Evolutionary conservation across 345 rosid species (phyloP).

Genomic region (Garcia nutans): DNA sequence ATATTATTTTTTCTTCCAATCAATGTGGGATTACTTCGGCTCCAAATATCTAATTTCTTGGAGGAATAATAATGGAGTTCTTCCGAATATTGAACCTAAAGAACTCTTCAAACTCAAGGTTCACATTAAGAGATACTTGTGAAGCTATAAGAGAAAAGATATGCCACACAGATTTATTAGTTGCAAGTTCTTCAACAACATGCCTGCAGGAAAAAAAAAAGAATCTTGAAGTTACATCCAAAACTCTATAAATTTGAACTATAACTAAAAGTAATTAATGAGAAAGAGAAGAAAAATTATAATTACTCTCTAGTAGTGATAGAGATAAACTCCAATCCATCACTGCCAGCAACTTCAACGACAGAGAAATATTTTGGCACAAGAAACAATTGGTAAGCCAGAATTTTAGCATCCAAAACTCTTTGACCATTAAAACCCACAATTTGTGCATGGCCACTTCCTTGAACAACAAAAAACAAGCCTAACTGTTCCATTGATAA

Average conservation of each 20-base stretch:
- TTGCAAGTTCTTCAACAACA: slow-evolving; percentile 14
- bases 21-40: too few relatives aligned
- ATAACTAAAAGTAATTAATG: too few relatives aligned
- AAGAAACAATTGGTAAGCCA: too few relatives aligned
- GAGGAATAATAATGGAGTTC: slow-evolving; percentile 21
- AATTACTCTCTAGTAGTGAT: slow-evolving; percentile 17
- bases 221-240: too few relatives aligned
- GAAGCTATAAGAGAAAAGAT: slow-evolving; percentile 20
- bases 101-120: slow-evolving; percentile 10
- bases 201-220: slow-evolving; percentile 12
- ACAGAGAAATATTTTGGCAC: too few relatives aligned
- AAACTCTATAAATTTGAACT: not conserved
- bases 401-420: too few relatives aligned
- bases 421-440: too few relatives aligned
- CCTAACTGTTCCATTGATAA: too few relatives aligned
- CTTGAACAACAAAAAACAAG: too few relatives aligned
- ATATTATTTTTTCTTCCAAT: too few relatives aligned
- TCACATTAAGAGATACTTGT: slow-evolving; percentile 19
- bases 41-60: not conserved
- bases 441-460: too few relatives aligned
- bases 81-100: slow-evolving; percentile 10
- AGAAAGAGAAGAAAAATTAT: slow-evolving; percentile 14
- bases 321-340: slow-evolving; percentile 21
- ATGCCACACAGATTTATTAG: slow-evolving; percentile 24
- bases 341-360: not conserved